Evolutionary conservation across 768 basidiomycete species (phyloP), one percentile per base, ranked within the genome.

Genomic region (Mycena kentingensis): DNA sequence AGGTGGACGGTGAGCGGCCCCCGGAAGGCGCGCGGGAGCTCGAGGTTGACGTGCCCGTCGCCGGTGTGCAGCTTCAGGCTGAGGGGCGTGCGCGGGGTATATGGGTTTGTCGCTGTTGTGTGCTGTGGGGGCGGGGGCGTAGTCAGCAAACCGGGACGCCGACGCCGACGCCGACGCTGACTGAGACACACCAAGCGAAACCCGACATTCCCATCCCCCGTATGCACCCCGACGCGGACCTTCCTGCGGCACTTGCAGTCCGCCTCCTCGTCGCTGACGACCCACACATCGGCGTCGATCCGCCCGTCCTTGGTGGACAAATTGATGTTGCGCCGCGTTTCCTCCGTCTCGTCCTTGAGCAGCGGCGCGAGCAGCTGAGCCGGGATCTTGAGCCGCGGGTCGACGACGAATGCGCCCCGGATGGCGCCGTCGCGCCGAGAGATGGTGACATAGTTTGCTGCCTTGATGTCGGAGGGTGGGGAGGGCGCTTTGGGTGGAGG

Each of bases 351-450:
- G 19, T 62, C 68, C 0, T 49, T 46, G 4, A 45, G 35, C 0
- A 81, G 58, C 21, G 78, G 72, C 3, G 76, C 71, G 6, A 81
- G 63, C 31, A 77, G 46, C 16, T 67, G 50, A 0, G 60, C 4
- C 0, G 80, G 79, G 38, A 81, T 69, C 11, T 45, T 26, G 19
- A 80, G 62, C 18, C 63, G 53, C 1, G 80, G 74, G 51, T 81
- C 74, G 34, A 81, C 64, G 28, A 75, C 61, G 66, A 77, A 81
- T 1, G 56, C 54, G 10, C 70, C 75, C 52, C 66, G 69, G 26
- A 77, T 60, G 2, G 64, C 55, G 1, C 53, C 51, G 52, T 74
- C 68, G 5, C 26, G 45, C 27, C 67, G 67, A 21, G 60, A 60
- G 10, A 75, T 55, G 12, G 62, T 63, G 45, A 72, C 46, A 48